Evolutionary conservation across 306 rosid species (phyloP), one percentile per base, ranked within the genome.

Genomic region (Parietaria judaica): DNA sequence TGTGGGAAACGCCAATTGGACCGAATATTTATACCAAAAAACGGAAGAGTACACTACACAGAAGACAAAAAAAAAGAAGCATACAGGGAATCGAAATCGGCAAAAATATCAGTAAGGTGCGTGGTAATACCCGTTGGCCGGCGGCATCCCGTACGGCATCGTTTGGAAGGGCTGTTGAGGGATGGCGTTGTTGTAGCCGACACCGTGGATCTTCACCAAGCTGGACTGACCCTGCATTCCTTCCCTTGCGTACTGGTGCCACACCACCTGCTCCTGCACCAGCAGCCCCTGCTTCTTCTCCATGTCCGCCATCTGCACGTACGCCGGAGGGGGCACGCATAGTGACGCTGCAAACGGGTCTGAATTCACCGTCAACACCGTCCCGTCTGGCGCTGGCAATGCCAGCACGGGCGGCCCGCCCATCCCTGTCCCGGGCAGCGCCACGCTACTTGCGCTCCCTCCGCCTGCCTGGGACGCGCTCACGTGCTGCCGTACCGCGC

Each of bases 381-480:
- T 73, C 62, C 99, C 99, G 64, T 88, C 99, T 2, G 99, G 99
- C 3, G 99, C 99, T 0, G 99, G 99, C 57, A 92, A 96, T 68
- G 99, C 99, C 77, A 92, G 78, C 47, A 92, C 83, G 1, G 89
- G 95, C 6, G 99, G 77, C 8, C 84, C 66, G 34, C 60, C 79
- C 76, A 79, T 88, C 58, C 97, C 97, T 0, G 86, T 78, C 50
- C 83, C 86, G 0, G 96, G 94, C 83, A 92, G 76, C 8, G 96
- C 99, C 63, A 92, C 99, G 60, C 99, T 92, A 72, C 99, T 92
- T 56, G 99, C 86, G 65, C 99, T 92, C 34, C 99, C 99, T 37
- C 99, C 96, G 11, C 84, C 82, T 71, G 82, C 66, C 72, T 88
- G 88, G 53, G 95, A 56, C 56, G 88, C 78, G 81, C 94, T 86